Base-by-base conservation (phyloP, 2,329 filamentous ascomycete species). In the Harringtonia aguacate region DNA sequence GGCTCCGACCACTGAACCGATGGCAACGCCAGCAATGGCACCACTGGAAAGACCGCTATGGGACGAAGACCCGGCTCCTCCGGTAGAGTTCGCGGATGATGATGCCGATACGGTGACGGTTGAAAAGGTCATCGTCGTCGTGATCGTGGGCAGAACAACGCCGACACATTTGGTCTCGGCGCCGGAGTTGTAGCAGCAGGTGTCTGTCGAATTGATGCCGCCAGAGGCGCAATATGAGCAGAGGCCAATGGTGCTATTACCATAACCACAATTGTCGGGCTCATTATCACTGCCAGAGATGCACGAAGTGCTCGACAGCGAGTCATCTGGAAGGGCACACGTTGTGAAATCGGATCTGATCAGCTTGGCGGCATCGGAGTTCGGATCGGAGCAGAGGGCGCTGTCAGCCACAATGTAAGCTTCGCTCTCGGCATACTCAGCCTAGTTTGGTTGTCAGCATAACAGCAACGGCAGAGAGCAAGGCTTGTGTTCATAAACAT, bases 331-430 rank as follows among this genome's bases (percentile, higher is more conserved):
- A 34, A 90, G 69, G 10, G 87, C 79, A 60, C 92, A 98, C 52
- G 87, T 86, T 15, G 84, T 84, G 58, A 97, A 95, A 61, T 98
- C 92, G 41, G 92, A 85, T 54, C 89, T 77, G 50, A 98, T 90
- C 55, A 95, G 78, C 44, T 75, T 71, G 55, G 82, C 73, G 40
- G 86, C 80, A 58, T 84, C 75, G 43, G 64, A 63, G 44, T 72
- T 73, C 8, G 84, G 74, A 34, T 72, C 78, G 4, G 77, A 70
- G 62, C 92, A 98, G 20, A 94, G 70, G 15, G 73, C 65, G 33
- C 70, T 71, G 60, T 94, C 85, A 6, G 85, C 77, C 24, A 84
- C 75, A 49, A 98, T 83, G 46, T 84, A 79, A 53, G 89, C 83
- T 65, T 98, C 92, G 60, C 88, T 95, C 52, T 85, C 80, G 29